Evolutionary conservation across 2,329 filamentous ascomycete species (phyloP), one percentile per base, ranked within the genome.

Genomic region (Ascochyta pisi): DNA sequence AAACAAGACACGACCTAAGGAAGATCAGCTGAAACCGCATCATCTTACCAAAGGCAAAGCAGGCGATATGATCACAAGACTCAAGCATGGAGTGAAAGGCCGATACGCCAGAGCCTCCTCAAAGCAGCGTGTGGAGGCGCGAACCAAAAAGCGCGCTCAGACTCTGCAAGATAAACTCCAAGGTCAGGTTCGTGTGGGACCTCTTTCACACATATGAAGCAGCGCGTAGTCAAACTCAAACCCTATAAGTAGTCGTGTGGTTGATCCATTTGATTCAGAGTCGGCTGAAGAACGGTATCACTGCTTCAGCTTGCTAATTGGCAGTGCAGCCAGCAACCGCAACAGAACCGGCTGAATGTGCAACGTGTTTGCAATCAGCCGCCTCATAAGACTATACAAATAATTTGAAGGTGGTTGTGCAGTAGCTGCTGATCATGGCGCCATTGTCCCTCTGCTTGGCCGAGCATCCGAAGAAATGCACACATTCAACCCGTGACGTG

Each of bases 61-160:
- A 4, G 84, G 84, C 4, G 93, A 97, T 72, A 93, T 96, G 89
- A 96, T 98, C 62, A 96, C 91, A 7, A 96, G 96, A 75, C 71
- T 96, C 58, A 94, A 89, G 73, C 90, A 95, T 71, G 94, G 94
- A 0, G 91, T 90, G 1, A 81, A 85, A 80, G 74, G 90, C 77
- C 60, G 85, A 78, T 78, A 65, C 31, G 65, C 70, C 43, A 79
- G 73, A 67, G 73, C 71, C 22, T 73, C 68, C 27, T 69, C 66
- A 3, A 70, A 69, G 51, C 73, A 71, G 38, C 66, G 63, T 29
- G 59, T 51, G 16, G 65, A 66, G 31, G 40, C 59, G 23, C 66
- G 67, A 44, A 64, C 61, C 31, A 68, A 61, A 41, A 78, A 82
- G 50, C 86, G 83, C 70, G 83, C 80, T 39, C 82, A 82, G 47